These are phyloP conservation scores for Citrus australasica DNA, from an alignment of 345 rosid species.

Conservation along the genomic window DNA sequence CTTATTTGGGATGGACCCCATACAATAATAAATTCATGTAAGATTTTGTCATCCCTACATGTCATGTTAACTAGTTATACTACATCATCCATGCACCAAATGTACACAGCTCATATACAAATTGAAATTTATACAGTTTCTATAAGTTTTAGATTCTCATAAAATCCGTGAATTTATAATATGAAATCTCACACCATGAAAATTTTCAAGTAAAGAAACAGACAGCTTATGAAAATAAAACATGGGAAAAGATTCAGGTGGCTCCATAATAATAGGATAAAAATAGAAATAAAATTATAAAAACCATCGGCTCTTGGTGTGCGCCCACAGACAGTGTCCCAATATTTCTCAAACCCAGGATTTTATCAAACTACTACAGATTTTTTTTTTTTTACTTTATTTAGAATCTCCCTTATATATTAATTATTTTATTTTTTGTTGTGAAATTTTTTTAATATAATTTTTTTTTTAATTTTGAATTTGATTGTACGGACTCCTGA, in stretches of 20 bases:
- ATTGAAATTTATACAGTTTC: not conserved
- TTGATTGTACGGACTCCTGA: conserved; percentile 26
- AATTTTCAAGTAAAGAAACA: not conserved
- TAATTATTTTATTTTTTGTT: not conserved
- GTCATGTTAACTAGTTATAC: too few species aligned
- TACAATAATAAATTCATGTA: too few species aligned
- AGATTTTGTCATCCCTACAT: too few species aligned
- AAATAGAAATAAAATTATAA: not conserved
- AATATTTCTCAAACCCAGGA: not conserved
- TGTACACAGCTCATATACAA: too few species aligned
- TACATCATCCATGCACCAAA: too few species aligned
- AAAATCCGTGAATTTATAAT: not conserved
- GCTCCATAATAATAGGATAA: not conserved
- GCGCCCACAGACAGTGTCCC: not conserved
- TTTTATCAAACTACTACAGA: not conserved
- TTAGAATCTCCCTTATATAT: not conserved
- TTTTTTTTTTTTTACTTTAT: not conserved
- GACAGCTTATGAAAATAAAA: not conserved
- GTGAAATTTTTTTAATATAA: not conserved
- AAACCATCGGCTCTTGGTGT: not conserved
- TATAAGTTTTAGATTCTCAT: not conserved
- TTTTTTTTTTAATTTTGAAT: not conserved
- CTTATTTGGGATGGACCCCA: too few species aligned
- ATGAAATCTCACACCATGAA: not conserved
- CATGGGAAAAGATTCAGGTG: not conserved